Percentiles rank a stretch among this genome's conserved stretches.
phyloP scores from a whole-genome alignment of 768 basidiomycete species.

The Dioszegia hungarica region DNA sequence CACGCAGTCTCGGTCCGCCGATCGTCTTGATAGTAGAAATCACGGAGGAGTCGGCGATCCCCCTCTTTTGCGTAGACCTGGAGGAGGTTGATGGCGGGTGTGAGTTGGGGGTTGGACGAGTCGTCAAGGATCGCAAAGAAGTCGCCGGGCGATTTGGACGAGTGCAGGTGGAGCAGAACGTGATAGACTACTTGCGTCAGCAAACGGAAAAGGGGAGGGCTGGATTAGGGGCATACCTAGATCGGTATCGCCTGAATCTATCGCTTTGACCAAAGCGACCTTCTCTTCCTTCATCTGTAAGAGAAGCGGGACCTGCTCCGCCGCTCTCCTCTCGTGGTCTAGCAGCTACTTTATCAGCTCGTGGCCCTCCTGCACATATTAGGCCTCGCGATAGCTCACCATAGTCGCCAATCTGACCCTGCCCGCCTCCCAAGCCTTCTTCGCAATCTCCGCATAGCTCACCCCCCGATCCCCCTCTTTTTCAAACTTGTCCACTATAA shows the following conservation, averaged over 20 bases:
- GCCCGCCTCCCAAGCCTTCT: conserved; percentile 86
- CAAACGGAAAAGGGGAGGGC: neutral
- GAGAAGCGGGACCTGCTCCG: conserved; percentile 88
- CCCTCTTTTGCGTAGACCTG: conserved; percentile 89
- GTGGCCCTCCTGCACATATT: neutral
- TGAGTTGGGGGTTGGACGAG: conserved; percentile 64
- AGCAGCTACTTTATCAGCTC: conserved; percentile 58
- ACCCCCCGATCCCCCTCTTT: conserved; percentile 66
- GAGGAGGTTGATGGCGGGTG: conserved; percentile 69
- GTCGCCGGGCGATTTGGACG: conserved; percentile 73
- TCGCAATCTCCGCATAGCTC: conserved; percentile 91
- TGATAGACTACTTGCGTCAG: conserved; percentile 66
- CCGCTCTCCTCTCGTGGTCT: conserved; percentile 82
- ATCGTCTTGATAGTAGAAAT: conserved; percentile 98
- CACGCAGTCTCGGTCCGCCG: conserved; percentile 86
- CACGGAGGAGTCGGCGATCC: conserved; percentile 82
- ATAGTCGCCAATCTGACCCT: conserved; percentile 74
- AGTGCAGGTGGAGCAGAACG: conserved; percentile 80
- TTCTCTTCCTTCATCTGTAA: conserved; percentile 91
- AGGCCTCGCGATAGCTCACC: conserved; percentile 52
- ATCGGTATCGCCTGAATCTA: conserved; percentile 92
- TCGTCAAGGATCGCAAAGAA: conserved; percentile 95
- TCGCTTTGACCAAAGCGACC: conserved; percentile 78
- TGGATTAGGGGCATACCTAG: conserved; percentile 58
- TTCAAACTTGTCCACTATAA: conserved; percentile 87